phyloP scores from a whole-genome alignment of 2,329 filamentous ascomycete species.

The Aureobasidium sp. region DNA sequence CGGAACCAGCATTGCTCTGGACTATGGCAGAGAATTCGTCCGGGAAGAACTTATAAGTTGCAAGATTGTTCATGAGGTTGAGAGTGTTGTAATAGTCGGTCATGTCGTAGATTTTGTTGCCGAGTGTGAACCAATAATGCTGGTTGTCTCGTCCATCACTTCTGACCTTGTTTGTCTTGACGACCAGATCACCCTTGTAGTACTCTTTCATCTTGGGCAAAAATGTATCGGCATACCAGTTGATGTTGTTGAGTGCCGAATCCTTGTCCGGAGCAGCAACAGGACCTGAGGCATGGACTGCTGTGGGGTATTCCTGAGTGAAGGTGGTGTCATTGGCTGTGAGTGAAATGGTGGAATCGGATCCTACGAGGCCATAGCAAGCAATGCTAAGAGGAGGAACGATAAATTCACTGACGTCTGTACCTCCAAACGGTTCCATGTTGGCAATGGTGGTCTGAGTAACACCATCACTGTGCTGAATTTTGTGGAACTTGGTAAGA shows the following conservation, averaged over 20 bases:
- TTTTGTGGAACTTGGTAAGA: constrained; percentile 76
- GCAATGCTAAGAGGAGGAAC: constrained; percentile 63
- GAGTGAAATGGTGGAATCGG: constrained; percentile 46
- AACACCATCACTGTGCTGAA: constrained; percentile 68
- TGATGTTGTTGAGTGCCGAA: constrained; percentile 49
- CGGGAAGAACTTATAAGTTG: constrained; percentile 64
- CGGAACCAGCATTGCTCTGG: constrained; percentile 64
- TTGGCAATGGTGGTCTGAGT: constrained; percentile 49
- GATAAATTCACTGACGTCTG: constrained; percentile 80
- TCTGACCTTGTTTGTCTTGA: constrained; percentile 49
- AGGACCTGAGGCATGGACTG: constrained; percentile 61
- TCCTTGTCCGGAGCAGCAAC: constrained; percentile 44
- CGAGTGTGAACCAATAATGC: constrained; percentile 72
- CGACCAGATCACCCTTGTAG: constrained; percentile 81
- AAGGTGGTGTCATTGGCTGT: constrained; percentile 54
- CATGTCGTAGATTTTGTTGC: constrained; percentile 73
- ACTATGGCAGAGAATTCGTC: constrained; percentile 57
- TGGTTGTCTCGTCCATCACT: constrained; percentile 57
- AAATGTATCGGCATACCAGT: constrained; percentile 74
- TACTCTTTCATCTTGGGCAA: constrained; percentile 72
- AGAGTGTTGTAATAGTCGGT: constrained; percentile 84
- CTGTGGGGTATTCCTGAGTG: constrained; percentile 27
- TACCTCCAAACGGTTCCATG: constrained; percentile 73
- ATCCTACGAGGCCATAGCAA: constrained; percentile 63
- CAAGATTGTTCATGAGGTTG: constrained; percentile 42